A percentile compares a stretch with the other conserved stretches of the same genome.
Conservation (phyloP, 352 stramenopile species). For the Saprolegnia parasitica region DNA sequence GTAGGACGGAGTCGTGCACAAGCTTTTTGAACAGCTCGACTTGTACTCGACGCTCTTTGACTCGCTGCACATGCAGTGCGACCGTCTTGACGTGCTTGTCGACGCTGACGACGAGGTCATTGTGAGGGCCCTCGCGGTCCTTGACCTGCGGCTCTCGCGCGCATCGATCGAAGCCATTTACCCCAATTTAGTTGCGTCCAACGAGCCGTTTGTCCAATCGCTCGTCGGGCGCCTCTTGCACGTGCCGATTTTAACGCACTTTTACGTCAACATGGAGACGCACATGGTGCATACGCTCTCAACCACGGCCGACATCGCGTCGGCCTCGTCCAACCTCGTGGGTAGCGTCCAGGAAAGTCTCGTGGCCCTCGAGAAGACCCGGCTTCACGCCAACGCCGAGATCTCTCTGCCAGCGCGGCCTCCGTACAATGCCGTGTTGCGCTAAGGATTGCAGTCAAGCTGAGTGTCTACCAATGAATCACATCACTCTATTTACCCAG, state of each 20-base stretch:
- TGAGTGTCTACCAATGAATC: too few relatives aligned
- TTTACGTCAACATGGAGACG: neutral
- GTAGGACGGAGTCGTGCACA: neutral
- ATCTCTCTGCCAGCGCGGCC: neutral
- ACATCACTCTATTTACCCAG: too few relatives aligned
- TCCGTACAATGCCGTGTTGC: too few relatives aligned
- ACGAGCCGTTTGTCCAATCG: constrained; percentile 14
- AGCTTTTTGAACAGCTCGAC: constrained; percentile 7
- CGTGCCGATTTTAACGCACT: constrained; percentile 6
- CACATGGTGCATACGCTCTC: neutral
- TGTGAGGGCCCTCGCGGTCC: neutral
- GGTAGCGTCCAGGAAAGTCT: neutral
- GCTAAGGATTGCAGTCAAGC: too few relatives aligned
- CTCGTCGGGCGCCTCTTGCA: constrained; percentile 3
- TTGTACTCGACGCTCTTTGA: constrained; percentile 10
- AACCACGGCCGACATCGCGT: neutral
- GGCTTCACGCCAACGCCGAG: neutral
- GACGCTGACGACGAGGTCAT: neutral
- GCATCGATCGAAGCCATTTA: constrained; percentile 4
- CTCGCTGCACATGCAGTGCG: neutral
- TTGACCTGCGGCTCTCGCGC: constrained; percentile 9
- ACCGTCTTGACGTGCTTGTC: neutral
- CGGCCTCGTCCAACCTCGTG: neutral
- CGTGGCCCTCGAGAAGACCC: neutral
- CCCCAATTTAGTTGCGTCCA: constrained; percentile 15